Evolutionary conservation across 495 filamentous ascomycete genomes (phyloP).

Genomic region (Elaphomyces granulatus): DNA sequence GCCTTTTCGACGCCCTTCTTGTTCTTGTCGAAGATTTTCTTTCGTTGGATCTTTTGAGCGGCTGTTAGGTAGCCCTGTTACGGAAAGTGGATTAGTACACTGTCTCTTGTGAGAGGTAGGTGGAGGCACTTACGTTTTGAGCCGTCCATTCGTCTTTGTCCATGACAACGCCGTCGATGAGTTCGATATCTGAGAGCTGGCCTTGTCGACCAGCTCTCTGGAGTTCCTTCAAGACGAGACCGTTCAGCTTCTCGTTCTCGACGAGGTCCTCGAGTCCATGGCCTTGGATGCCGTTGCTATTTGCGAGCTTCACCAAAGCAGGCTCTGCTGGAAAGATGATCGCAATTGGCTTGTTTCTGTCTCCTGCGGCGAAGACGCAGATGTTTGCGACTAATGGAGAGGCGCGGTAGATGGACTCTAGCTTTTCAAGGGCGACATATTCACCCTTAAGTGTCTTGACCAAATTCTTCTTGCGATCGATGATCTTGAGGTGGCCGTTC

Average conservation of each 20-base stretch:
- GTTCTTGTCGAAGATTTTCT: conserved; percentile 13
- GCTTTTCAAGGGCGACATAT: conserved; percentile 82
- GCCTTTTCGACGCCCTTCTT: too few species aligned
- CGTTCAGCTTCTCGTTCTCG: conserved; percentile 55
- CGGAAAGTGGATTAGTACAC: too few species aligned
- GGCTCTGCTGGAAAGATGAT: conserved; percentile 71
- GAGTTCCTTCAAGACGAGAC: conserved; percentile 52
- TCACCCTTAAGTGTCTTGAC: conserved; percentile 73
- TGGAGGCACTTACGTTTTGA: too few species aligned
- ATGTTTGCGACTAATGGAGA: conserved; percentile 62
- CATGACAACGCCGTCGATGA: conserved; percentile 66
- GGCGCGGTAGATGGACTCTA: conserved; percentile 69
- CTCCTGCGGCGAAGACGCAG: conserved; percentile 59
- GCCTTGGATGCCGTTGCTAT: conserved; percentile 45
- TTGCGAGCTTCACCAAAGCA: conserved; percentile 57
- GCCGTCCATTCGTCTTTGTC: conserved; percentile 79
- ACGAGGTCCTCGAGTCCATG: conserved; percentile 51
- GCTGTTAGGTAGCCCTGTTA: conserved; percentile 15
- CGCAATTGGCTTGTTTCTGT: conserved; percentile 62
- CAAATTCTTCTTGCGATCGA: conserved; percentile 76
- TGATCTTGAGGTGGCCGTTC: conserved; percentile 56
- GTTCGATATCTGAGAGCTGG: conserved; percentile 59
- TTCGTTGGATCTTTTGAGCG: conserved; percentile 19
- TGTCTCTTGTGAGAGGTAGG: too few species aligned
- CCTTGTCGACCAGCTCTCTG: conserved; percentile 50